phyloP scores from a whole-genome alignment of 2,329 filamentous ascomycete species.

The Chlorencoelia australis region DNA sequence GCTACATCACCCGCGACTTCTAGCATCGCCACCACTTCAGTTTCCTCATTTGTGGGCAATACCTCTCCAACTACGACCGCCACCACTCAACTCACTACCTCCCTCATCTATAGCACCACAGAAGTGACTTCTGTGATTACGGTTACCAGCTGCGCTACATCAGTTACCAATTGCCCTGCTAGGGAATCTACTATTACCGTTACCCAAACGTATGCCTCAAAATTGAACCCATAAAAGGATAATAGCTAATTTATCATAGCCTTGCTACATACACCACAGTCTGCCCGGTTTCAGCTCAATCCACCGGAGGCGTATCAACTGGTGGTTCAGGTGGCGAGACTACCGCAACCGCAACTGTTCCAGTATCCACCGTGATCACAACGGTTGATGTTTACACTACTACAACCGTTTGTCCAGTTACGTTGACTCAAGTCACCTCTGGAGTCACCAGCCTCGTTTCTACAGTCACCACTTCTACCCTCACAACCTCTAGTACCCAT shows the following conservation, averaged over 20 bases:
- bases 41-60: no score
- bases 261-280: slow-evolving; percentile 36
- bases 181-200: slow-evolving; percentile 28
- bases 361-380: slow-evolving; percentile 15
- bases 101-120: no score
- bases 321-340: background rate
- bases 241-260: background rate
- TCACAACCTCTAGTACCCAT: slow-evolving; percentile 24
- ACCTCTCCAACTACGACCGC: no score
- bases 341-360: slow-evolving; percentile 12
- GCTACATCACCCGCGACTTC: no score
- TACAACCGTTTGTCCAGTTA: slow-evolving; percentile 26
- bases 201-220: slow-evolving; percentile 26
- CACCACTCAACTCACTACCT: no score
- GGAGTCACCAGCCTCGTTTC: slow-evolving; percentile 16
- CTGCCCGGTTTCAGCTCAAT: slow-evolving; percentile 10
- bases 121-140: slow-evolving; percentile 40
- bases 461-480: slow-evolving; percentile 26
- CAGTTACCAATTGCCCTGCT: slow-evolving; percentile 42
- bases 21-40: no score
- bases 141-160: slow-evolving; percentile 39
- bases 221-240: background rate
- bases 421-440: slow-evolving; percentile 13
- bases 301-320: background rate
- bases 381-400: slow-evolving; percentile 16